phyloP scores from a whole-genome alignment of 2,329 filamentous ascomycete species.

The Fusarium setosum region DNA sequence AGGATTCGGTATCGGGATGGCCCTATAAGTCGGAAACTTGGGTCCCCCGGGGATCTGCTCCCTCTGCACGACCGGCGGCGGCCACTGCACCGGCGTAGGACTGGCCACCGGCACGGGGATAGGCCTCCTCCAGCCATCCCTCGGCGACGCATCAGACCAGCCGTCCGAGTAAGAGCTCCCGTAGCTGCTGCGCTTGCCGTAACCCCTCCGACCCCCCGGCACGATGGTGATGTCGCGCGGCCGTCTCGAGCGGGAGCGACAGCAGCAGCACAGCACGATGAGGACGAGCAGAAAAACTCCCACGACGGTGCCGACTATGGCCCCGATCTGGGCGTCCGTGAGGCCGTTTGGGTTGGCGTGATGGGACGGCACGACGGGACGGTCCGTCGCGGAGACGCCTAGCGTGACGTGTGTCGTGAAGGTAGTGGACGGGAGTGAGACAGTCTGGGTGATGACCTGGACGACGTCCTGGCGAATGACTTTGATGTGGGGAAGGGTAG shows the following conservation, averaged over 20 bases:
- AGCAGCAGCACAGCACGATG: constrained; percentile 49
- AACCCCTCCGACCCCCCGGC: background rate
- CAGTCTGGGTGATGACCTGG: constrained; percentile 51
- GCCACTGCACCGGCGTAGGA: constrained; percentile 21
- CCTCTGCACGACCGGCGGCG: constrained; percentile 30
- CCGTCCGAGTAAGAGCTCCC: constrained; percentile 27
- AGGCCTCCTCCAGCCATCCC: constrained; percentile 5
- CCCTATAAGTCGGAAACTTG: constrained; percentile 48
- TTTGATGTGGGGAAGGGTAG: constrained; percentile 22
- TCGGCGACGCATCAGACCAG: constrained; percentile 13
- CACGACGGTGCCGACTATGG: constrained; percentile 53
- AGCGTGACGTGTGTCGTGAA: constrained; percentile 50
- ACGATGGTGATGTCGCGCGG: constrained; percentile 3
- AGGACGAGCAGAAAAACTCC: constrained; percentile 51
- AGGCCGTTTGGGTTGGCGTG: constrained; percentile 40
- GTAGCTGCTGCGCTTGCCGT: constrained; percentile 25
- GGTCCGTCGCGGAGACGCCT: constrained; percentile 28
- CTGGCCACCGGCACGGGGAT: constrained; percentile 15
- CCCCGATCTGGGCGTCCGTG: constrained; percentile 52
- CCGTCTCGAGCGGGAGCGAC: constrained; percentile 35
- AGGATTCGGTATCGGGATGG: constrained; percentile 49
- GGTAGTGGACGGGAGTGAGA: constrained; percentile 49
- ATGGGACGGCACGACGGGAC: constrained; percentile 22
- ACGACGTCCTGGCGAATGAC: constrained; percentile 38
- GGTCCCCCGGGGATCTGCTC: constrained; percentile 49